Evolutionary conservation across 108 stramenopile genomes (phyloP).

Genomic region (Cylindrotheca closterium): DNA sequence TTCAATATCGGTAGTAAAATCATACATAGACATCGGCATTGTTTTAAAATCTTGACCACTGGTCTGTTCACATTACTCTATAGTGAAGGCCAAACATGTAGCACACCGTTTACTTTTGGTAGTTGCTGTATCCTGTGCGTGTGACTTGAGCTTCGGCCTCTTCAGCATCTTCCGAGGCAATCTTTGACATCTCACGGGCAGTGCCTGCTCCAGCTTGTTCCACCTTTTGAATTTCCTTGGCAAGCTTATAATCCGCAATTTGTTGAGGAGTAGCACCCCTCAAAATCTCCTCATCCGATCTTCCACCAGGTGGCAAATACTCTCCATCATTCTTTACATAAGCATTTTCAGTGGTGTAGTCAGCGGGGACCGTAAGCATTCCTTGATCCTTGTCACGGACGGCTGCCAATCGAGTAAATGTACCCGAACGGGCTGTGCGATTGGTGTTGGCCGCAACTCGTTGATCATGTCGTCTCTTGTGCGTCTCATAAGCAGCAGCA

Average conservation of each 20-base stretch:
- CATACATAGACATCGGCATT: too few relatives aligned
- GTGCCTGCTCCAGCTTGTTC: constrained; percentile 88
- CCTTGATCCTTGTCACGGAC: constrained; percentile 87
- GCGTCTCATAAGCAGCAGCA: constrained; percentile 73
- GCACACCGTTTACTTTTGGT: constrained; percentile 41
- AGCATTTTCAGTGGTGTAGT: constrained; percentile 83
- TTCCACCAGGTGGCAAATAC: constrained; percentile 29
- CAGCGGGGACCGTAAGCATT: constrained; percentile 80
- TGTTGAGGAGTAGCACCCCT: constrained; percentile 68
- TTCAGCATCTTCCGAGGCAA: constrained; percentile 63
- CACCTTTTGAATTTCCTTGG: constrained; percentile 85
- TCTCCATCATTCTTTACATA: constrained; percentile 61
- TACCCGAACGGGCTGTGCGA: constrained; percentile 78
- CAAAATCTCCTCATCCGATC: constrained; percentile 21
- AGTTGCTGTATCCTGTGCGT: constrained; percentile 53
- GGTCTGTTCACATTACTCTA: too few relatives aligned
- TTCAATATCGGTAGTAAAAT: too few relatives aligned
- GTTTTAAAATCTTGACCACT: too few relatives aligned
- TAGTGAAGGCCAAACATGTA: too few relatives aligned
- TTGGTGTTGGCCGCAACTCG: constrained; percentile 56
- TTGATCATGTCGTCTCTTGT: constrained; percentile 82
- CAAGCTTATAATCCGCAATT: constrained; percentile 69
- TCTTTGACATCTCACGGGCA: constrained; percentile 74
- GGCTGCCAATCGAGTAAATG: constrained; percentile 67
- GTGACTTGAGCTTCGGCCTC: constrained; percentile 50